Evolutionary conservation across 495 filamentous ascomycete species (phyloP).

Genomic region (Penicillium lividum): DNA sequence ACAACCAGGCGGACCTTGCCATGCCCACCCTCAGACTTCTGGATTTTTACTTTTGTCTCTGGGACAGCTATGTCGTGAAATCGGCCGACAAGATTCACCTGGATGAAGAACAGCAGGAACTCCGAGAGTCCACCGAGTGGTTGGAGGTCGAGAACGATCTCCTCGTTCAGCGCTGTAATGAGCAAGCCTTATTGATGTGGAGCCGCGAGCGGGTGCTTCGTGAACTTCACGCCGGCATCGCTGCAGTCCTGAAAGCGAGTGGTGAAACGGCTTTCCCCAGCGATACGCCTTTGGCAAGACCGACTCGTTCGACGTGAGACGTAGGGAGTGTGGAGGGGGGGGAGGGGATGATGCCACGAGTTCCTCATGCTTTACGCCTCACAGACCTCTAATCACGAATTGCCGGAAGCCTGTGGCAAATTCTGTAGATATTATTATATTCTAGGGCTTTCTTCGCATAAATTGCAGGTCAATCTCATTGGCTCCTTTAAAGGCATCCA

Average conservation of each 20-base stretch:
- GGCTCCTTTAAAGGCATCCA: too few relatives aligned
- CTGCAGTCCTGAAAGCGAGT: not conserved
- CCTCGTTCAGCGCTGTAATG: conserved; percentile 8
- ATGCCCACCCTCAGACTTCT: conserved; percentile 3
- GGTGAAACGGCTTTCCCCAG: not conserved
- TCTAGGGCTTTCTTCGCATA: too few relatives aligned
- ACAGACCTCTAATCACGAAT: too few relatives aligned
- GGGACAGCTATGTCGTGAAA: conserved; percentile 2
- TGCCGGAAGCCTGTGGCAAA: too few relatives aligned
- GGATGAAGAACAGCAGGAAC: conserved; percentile 6
- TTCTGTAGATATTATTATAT: too few relatives aligned
- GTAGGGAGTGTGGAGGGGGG: too few relatives aligned
- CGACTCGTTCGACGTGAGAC: not conserved
- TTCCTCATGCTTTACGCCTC: too few relatives aligned
- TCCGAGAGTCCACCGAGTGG: conserved; percentile 2
- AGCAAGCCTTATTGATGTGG: conserved; percentile 3
- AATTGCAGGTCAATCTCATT: too few relatives aligned
- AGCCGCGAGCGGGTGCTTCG: conserved; percentile 1
- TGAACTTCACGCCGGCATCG: not conserved
- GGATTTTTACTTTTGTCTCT: conserved; percentile 1
- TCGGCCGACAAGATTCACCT: conserved; percentile 4
- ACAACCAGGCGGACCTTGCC: not conserved
- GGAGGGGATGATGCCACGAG: too few relatives aligned
- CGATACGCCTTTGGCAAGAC: not conserved
- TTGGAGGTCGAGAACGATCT: conserved; percentile 3